These are phyloP conservation scores for Lasiodiplodia hormozganensis DNA, from an alignment of 2,329 filamentous ascomycete genomes.

Conservation along the genomic window DNA sequence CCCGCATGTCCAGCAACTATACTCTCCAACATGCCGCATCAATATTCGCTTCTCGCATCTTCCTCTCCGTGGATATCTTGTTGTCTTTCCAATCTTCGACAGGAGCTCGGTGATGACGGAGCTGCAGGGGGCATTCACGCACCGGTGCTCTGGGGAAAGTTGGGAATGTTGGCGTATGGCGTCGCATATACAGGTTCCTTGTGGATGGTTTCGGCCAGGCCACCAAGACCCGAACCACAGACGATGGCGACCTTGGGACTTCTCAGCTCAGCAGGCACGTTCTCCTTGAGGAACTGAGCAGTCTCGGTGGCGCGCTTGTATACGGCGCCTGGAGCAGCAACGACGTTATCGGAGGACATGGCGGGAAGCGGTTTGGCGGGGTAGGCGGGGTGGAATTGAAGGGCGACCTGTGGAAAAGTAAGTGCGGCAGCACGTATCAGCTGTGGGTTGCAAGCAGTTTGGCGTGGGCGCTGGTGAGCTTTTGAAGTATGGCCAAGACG, in stretches of 20 bases:
- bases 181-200: constrained; percentile 58
- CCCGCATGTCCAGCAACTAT: constrained; percentile 67
- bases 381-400: background rate
- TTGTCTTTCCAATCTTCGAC: background rate
- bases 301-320: constrained; percentile 58
- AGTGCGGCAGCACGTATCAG: background rate
- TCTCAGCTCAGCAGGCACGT: constrained; percentile 58
- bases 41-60: background rate
- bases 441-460: background rate
- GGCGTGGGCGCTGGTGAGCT: background rate
- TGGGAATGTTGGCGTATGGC: constrained; percentile 65
- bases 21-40: constrained; percentile 35
- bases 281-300: constrained; percentile 55
- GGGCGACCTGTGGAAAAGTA: background rate
- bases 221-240: constrained; percentile 69
- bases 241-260: constrained; percentile 67
- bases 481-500: constrained; percentile 8
- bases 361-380: constrained; percentile 4
- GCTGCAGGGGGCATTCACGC: constrained; percentile 34
- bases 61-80: background rate
- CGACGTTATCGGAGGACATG: constrained; percentile 13
- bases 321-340: constrained; percentile 31
- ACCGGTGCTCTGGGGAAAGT: constrained; percentile 69
- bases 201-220: constrained; percentile 64
- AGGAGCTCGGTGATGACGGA: background rate